These are phyloP conservation scores for Cadophora luteo-olivacea DNA, from an alignment of 2,329 filamentous ascomycete species.

Conservation along the genomic window DNA sequence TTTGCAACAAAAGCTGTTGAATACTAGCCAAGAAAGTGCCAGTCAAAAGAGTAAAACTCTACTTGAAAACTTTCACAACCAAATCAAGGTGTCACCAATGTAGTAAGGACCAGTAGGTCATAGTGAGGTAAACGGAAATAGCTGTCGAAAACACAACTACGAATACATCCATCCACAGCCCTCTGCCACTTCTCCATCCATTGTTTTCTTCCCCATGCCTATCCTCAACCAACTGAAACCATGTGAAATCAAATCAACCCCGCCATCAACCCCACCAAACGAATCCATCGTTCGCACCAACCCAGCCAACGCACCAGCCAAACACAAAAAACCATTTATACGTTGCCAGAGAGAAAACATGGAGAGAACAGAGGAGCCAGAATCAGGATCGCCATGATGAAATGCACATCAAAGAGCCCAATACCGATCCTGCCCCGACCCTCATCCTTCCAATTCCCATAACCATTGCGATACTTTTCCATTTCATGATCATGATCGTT, in stretches of 20 bases:
- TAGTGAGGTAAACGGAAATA: neutral
- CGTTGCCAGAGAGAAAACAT: neutral
- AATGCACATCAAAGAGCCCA: neutral
- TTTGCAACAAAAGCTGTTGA: neutral
- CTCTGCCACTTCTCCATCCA: neutral
- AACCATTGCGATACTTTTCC: slow-evolving; percentile 13
- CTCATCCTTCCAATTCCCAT: neutral
- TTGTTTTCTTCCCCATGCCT: neutral
- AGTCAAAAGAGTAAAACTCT: too few relatives aligned
- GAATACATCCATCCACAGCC: slow-evolving; percentile 3
- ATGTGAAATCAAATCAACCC: neutral
- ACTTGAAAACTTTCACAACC: neutral
- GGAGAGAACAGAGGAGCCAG: neutral
- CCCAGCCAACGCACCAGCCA: neutral
- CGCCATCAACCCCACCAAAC: neutral
- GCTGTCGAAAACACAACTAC: slow-evolving; percentile 14
- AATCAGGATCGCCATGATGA: neutral
- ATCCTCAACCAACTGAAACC: slow-evolving; percentile 2
- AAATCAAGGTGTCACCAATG: neutral
- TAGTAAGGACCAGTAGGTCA: neutral
- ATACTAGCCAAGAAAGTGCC: neutral
- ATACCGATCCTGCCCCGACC: neutral
- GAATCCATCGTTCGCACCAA: neutral
- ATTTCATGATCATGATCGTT: slow-evolving; percentile 15
- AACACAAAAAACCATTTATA: neutral